These are phyloP conservation scores for Drechslerella coelobrocha DNA, from an alignment of 2,329 filamentous ascomycete species.

Conservation along the genomic window DNA sequence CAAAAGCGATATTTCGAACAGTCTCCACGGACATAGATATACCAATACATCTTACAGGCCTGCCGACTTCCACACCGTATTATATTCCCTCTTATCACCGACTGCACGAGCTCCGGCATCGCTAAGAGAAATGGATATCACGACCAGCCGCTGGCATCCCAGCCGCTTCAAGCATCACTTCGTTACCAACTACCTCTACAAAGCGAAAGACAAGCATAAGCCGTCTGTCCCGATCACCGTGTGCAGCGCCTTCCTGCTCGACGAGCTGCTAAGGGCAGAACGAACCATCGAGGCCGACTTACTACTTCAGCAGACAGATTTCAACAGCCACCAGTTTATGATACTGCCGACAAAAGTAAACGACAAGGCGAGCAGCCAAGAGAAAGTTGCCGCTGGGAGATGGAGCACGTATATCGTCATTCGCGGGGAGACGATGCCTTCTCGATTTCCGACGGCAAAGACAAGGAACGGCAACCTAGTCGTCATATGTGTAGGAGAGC, in stretches of 20 bases:
- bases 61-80: not conserved
- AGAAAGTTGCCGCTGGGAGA: not conserved
- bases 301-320: conserved; percentile 24
- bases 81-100: not conserved
- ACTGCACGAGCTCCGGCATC: no score
- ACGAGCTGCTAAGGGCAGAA: conserved; percentile 31
- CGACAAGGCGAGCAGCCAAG: not conserved
- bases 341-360: conserved; percentile 27
- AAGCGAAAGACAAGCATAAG: conserved; percentile 36
- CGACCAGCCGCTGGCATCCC: conserved; percentile 36
- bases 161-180: conserved; percentile 38
- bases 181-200: conserved; percentile 33
- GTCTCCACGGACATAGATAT: conserved; percentile 1
- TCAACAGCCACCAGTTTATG: conserved; percentile 20
- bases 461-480: conserved; percentile 20
- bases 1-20: conserved; percentile 1
- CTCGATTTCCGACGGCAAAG: conserved; percentile 9
- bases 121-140: conserved; percentile 28
- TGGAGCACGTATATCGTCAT: conserved; percentile 35
- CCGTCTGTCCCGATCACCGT: conserved; percentile 12
- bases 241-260: conserved; percentile 44
- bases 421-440: conserved; percentile 28
- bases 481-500: conserved; percentile 25
- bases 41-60: conserved; percentile 8
- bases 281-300: conserved; percentile 14